These are phyloP conservation scores for Aspergillus alliaceus DNA, from an alignment of 2,329 filamentous ascomycete genomes.

Conservation along the genomic window DNA sequence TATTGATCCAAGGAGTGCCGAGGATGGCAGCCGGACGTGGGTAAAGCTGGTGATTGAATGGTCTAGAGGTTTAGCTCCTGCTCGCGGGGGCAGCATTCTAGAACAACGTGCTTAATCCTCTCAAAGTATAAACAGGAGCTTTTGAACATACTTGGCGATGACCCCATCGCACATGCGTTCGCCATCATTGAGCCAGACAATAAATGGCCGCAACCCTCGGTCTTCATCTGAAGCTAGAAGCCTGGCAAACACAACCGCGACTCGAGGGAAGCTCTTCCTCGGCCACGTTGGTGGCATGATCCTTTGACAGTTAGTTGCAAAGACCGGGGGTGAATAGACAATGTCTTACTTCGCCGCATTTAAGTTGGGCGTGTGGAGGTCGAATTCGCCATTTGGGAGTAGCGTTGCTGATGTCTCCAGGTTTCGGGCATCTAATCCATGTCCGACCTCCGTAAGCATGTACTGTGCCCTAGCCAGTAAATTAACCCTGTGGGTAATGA, in stretches of 20 bases:
- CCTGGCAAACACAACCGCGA: constrained; percentile 23
- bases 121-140: background rate
- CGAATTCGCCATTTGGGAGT: constrained; percentile 33
- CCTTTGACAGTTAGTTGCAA: background rate
- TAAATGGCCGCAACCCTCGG: constrained; percentile 19
- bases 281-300: constrained; percentile 24
- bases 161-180: constrained; percentile 20
- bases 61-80: constrained; percentile 16
- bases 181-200: constrained; percentile 22
- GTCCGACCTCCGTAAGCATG: constrained; percentile 43
- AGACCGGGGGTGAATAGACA: too few species aligned
- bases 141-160: constrained; percentile 8
- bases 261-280: constrained; percentile 9
- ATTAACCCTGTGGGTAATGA: background rate
- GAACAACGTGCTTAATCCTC: background rate
- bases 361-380: constrained; percentile 32
- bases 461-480: constrained; percentile 28
- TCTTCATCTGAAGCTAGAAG: constrained; percentile 19
- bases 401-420: constrained; percentile 41
- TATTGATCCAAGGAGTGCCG: constrained; percentile 19
- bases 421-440: constrained; percentile 42
- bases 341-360: constrained; percentile 32
- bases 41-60: constrained; percentile 22
- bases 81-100: constrained; percentile 6
- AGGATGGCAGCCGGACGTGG: constrained; percentile 17